Percentiles rank a stretch among this genome's conserved stretches.
Conservation (phyloP, 75 land plant genomes). For the Pinus albicaulis region DNA sequence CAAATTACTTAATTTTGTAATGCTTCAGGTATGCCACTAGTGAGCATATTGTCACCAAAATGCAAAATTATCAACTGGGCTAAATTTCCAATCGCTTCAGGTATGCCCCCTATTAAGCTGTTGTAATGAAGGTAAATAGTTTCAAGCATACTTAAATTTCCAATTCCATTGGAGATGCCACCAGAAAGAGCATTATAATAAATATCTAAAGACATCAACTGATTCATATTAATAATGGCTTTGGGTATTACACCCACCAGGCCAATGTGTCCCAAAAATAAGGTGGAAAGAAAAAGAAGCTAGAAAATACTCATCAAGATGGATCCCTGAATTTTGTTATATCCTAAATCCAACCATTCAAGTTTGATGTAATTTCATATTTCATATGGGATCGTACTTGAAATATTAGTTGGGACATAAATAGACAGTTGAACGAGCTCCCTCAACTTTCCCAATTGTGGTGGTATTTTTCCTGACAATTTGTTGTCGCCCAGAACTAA, state of each 20-base stretch:
- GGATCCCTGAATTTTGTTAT: background rate
- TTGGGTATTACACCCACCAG: background rate
- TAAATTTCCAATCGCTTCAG: background rate
- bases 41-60: background rate
- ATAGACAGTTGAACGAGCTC: too few species aligned
- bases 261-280: background rate
- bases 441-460: too few species aligned
- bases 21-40: background rate
- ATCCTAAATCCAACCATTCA: background rate
- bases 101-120: background rate
- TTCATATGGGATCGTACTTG: background rate
- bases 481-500: too few species aligned
- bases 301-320: background rate
- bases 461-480: too few species aligned
- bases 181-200: background rate
- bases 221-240: background rate
- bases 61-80: background rate
- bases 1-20: slow-evolving; percentile 14
- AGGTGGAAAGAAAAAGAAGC: background rate
- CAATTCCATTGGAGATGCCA: background rate
- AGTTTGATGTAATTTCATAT: background rate
- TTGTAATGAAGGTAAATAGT: too few species aligned
- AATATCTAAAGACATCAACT: background rate
- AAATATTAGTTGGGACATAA: too few species aligned
- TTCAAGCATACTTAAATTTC: background rate